Base-by-base conservation (phyloP, 1,284 basidiomycete species). In the Trichosporon faecale region DNA sequence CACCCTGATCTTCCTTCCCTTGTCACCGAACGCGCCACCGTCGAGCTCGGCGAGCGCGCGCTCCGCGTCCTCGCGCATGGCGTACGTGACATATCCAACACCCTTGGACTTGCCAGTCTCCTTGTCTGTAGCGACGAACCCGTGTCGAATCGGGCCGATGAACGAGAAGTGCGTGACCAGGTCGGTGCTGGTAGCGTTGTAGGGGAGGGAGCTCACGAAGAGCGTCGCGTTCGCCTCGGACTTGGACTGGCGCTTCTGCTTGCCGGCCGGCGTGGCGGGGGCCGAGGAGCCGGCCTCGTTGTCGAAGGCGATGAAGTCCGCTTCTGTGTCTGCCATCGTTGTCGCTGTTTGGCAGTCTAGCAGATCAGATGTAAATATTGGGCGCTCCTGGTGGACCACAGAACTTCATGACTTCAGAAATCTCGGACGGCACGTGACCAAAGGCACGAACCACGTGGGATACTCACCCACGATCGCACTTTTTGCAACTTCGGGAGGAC, bases 11-110 rank as follows among this genome's bases (percentile, higher is more conserved):
- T 85, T 88, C 70, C 93, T 86, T 6, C 89, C 90, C 64, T 89
- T 81, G 68, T 77, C 81, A 66, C 85, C 82, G 73, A 84, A 81
- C 86, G 88, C 72, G 88, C 88, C 79, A 83, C 80, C 82, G 67
- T 88, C 87, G 73, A 84, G 75, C 72, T 84, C 83, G 52, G 89
- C 86, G 69, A 91, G 87, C 2, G 92, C 91, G 64, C 86, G 83
- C 78, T 91, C 88, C 3, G 95, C 97, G 84, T 99, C 97, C 77
- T 97, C 92, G 68, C 87, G 88, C 73, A 94, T 87, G 1, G 95
- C 90, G 83, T 95, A 99, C 0, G 94, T 91, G 71, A 98, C 94
- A 82, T 98, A 99, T 72, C 96, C 96, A n/a, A 98, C 94, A 75
- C 96, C 97, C 81, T 98, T 98, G 3, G 94, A 95, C 33, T 90